Base-by-base conservation (phyloP, 2,329 filamentous ascomycete genomes). In the Davidsoniella eucalypti region DNA sequence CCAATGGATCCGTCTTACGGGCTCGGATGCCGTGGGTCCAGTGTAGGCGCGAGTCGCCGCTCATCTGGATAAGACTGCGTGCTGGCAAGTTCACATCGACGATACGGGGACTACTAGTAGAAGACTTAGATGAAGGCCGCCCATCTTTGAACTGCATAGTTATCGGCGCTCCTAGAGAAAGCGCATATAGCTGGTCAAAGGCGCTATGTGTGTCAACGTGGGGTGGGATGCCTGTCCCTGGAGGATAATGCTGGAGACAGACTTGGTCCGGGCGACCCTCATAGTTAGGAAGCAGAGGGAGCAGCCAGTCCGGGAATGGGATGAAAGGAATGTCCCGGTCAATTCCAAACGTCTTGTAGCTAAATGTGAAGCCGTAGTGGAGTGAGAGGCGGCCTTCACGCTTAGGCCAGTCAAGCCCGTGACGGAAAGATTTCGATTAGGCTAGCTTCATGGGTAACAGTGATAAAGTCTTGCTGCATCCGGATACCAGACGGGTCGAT, bases 191-290 rank as follows among this genome's bases (percentile, higher is more conserved):
- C 55, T 70, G 66, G 51, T 65, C 67, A 29, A 65, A 67, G 0
- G 65, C 61, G 8, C 61, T 61, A 59, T 78, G 75, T 2, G 75
- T 75, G 60, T 79, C 75, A 49, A 74, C 74, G 56, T 79, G 75
- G 0, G 75, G 75, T 8, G 75, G 75, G 55, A 79, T 79, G 1
- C 75, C 75, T 0, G 70, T 64, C 5, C 75, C 75, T 0, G 75
- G 75, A 0, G 75, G 71, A 57, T 79, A 79, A 58, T 76, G 70
- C 60, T 78, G 75, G 14, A 77, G 61, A 55, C 73, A 78, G 55
- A 78, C 73, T 57, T 78, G 75, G 47, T 76, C 73, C 0, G 73
- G 64, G 0, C 68, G 64, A 1, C 55, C 55, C 52, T 72, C 70
- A 40, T 21, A 17, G 0, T 64, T 60, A 0, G 72, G 68, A 3